These are phyloP conservation scores for Coemansia sp. DNA, from an alignment of 192 early-diverging fungal genomes.

Conservation along the genomic window DNA sequence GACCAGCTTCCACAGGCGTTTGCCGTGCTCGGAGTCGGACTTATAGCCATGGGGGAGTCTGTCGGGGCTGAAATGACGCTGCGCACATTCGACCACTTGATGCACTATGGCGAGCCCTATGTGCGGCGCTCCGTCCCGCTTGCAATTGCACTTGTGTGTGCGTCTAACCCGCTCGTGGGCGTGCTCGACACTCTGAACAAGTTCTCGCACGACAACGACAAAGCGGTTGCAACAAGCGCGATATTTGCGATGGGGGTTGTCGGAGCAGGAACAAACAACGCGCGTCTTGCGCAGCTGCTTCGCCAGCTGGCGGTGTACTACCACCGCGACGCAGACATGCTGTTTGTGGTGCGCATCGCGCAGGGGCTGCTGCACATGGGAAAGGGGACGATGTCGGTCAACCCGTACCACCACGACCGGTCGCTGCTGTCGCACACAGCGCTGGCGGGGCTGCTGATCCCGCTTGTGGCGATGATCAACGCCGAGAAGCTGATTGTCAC, in stretches of 20 bases:
- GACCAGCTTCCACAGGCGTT: slow-evolving; percentile 90
- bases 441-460: slow-evolving; percentile 81
- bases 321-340: slow-evolving; percentile 79
- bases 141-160: slow-evolving; percentile 90
- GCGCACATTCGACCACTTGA: slow-evolving; percentile 93
- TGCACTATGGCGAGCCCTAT: slow-evolving; percentile 98
- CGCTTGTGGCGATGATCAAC: slow-evolving; percentile 88
- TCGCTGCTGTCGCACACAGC: slow-evolving; percentile 88
- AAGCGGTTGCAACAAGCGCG: slow-evolving; percentile 90
- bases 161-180: slow-evolving; percentile 90
- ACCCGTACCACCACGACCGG: slow-evolving; percentile 92
- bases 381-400: slow-evolving; percentile 96
- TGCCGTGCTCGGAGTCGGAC: slow-evolving; percentile 92
- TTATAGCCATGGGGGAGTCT: slow-evolving; percentile 97
- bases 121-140: slow-evolving; percentile 93
- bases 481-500: slow-evolving; percentile 88
- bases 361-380: slow-evolving; percentile 77
- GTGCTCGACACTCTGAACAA: slow-evolving; percentile 96
- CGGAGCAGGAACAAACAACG: slow-evolving; percentile 99
- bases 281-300: slow-evolving; percentile 95
- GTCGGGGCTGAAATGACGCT: slow-evolving; percentile 95
- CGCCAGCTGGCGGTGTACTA: slow-evolving; percentile 96
- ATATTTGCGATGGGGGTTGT: slow-evolving; percentile 99
- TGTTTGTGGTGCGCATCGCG: slow-evolving; percentile 61
- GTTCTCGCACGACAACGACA: slow-evolving; percentile 98